Conservation (phyloP, 1,284 basidiomycete genomes). For the Fistulinella staudtii region DNA sequence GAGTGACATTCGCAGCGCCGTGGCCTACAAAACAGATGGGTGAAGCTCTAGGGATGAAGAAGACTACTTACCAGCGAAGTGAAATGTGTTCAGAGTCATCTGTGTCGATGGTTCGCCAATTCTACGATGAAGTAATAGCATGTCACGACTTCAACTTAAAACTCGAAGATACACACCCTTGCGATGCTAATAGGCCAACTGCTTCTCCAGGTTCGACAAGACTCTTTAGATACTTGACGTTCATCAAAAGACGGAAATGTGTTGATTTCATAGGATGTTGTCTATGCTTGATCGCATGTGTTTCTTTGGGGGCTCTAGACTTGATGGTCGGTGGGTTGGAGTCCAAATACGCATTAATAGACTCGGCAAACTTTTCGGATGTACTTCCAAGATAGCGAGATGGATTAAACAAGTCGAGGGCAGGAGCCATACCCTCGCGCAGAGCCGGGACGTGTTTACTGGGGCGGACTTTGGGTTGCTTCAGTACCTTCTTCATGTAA, state of each 20-base stretch:
- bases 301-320: constrained; percentile 46
- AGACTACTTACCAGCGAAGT: constrained; percentile 78
- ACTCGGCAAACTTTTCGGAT: constrained; percentile 88
- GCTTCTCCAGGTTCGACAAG: constrained; percentile 97
- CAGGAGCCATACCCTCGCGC: constrained; percentile 63
- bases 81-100: constrained; percentile 99
- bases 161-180: constrained; percentile 66
- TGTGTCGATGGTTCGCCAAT: constrained; percentile 99
- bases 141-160: not conserved
- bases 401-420: constrained; percentile 77
- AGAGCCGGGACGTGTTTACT: constrained; percentile 44
- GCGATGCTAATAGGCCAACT: constrained; percentile 95
- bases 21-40: constrained; percentile 60
- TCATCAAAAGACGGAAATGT: constrained; percentile 79
- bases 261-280: constrained; percentile 49
- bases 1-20: constrained; percentile 98
- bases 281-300: constrained; percentile 41
- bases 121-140: constrained; percentile 40
- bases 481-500: constrained; percentile 91
- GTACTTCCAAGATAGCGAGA: constrained; percentile 84
- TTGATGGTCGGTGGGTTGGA: constrained; percentile 67
- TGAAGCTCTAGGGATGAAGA: not conserved
- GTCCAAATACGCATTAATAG: constrained; percentile 79
- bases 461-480: constrained; percentile 53
- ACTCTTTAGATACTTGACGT: constrained; percentile 89